Base-by-base conservation (phyloP, 1,139 yeast genomes). In the Geotrichum fermentans region DNA sequence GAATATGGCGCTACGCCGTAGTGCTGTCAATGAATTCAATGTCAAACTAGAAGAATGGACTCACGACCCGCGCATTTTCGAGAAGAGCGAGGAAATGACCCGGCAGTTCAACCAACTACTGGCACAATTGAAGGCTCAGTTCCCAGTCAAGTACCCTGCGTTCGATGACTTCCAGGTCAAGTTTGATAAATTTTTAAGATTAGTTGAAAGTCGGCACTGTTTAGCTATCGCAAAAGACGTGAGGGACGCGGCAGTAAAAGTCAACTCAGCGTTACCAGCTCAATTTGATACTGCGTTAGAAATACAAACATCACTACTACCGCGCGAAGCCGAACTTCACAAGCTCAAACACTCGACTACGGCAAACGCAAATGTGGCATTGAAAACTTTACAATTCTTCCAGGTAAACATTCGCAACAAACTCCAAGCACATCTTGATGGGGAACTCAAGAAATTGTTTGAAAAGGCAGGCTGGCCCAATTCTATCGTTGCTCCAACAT, bases 401-500 rank as follows among this genome's bases (percentile, higher is more conserved):
- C 21, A 41, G 14, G 13, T 18, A 8, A 22, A 41, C 21, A 29
- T 45, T 16, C 22, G 49, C 7, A 32, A 32, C 2, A 40, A 39
- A 26, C 39, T 49, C 14, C 49, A 45, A 28, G 17, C 10, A 26
- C 44, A 39, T 14, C 28, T 49, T 3, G 30, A 37, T 14, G 18
- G 34, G 11, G 22, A 38, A 20, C 33, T 49, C 28, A 33, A 24
- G 13, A 16, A 20, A 3, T 26, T 45, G 11, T 33, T 45, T 16
- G 43, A 37, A 18, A 35, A 41, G 14, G 37, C 34, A 4, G 30
- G 45, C 26, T 50, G 52, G 52, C 52, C 52, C 3, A 42, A 37
- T 22, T 21, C 45, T 8, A 42, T 47, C 11, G 14, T 50, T 7
- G 18, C 36, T 10, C 8, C 45, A 6, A 20, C 30, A n/a, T 14